Percentiles rank a stretch among this genome's conserved stretches.
Conservation (phyloP, 2,329 filamentous ascomycete species). For the Pleoardoris graminearum region DNA sequence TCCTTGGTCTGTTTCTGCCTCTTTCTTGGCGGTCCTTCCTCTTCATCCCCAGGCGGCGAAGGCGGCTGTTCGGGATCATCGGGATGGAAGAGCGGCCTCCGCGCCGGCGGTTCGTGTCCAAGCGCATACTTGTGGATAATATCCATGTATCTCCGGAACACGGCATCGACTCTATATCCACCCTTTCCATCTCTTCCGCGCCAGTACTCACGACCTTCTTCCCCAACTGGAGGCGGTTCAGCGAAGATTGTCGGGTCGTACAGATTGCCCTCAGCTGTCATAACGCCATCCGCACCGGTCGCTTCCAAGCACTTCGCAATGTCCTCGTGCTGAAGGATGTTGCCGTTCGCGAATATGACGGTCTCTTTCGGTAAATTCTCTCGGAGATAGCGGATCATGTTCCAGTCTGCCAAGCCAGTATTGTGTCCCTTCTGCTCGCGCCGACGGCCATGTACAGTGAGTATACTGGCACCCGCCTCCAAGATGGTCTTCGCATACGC, state of each 20-base stretch:
- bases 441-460: conserved; percentile 87
- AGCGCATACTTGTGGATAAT: conserved; percentile 82
- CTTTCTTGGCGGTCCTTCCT: conserved; percentile 42
- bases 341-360: conserved; percentile 96
- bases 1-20: conserved; percentile 47
- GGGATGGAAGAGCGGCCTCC: conserved; percentile 74
- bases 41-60: conserved; percentile 25
- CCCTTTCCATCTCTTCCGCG: conserved; percentile 74
- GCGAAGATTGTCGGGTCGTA: conserved; percentile 90
- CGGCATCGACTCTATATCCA: conserved; percentile 86
- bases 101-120: conserved; percentile 64
- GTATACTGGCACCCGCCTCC: conserved; percentile 83
- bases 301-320: conserved; percentile 75
- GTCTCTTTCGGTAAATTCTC: conserved; percentile 83
- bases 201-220: conserved; percentile 81
- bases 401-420: conserved; percentile 92
- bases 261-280: conserved; percentile 95
- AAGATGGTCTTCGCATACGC: conserved; percentile 88
- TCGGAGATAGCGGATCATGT: conserved; percentile 76
- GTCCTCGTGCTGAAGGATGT: conserved; percentile 80
- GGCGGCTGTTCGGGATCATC: conserved; percentile 50
- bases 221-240: conserved; percentile 62
- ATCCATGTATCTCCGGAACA: conserved; percentile 85
- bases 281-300: conserved; percentile 88
- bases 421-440: conserved; percentile 95